Evolutionary conservation across 257 asterid genomes (phyloP).

Genomic region (Plantago elongata): DNA sequence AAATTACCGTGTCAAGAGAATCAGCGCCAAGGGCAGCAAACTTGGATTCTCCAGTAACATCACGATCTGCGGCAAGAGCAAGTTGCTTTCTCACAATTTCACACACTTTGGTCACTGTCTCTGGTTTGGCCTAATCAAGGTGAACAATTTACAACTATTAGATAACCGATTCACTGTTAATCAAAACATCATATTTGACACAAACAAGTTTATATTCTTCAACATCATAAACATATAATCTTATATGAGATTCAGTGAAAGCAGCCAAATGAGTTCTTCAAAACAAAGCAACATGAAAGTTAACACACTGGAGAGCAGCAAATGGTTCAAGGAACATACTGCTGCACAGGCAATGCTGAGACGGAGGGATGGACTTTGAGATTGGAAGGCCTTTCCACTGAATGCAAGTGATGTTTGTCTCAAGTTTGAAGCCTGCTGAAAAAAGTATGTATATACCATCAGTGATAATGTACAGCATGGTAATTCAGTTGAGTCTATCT

Average conservation of each 20-base stretch:
- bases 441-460: conserved; percentile 1
- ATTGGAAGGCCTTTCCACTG: conserved; percentile 37
- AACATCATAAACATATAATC: not conserved
- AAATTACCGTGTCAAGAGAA: conserved; percentile 87
- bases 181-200: not conserved
- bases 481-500: not conserved
- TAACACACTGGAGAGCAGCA: not conserved
- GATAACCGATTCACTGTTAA: not conserved
- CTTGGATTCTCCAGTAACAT: conserved; percentile 65
- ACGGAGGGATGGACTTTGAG: conserved; percentile 43
- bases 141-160: conserved; percentile 11
- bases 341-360: conserved; percentile 63
- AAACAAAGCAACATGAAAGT: not conserved
- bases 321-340: conserved; percentile 18
- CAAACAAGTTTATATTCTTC: not conserved
- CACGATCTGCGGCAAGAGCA: conserved; percentile 61
- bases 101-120: conserved; percentile 74
- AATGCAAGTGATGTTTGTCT: conserved; percentile 38
- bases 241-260: not conserved
- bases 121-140: conserved; percentile 74
- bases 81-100: conserved; percentile 82
- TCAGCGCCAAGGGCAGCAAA: conserved; percentile 85
- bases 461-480: not conserved
- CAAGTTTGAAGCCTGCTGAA: conserved; percentile 34
- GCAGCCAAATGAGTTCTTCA: not conserved